Conservation (phyloP, 768 basidiomycete genomes). For the Psilocybe sp. region DNA sequence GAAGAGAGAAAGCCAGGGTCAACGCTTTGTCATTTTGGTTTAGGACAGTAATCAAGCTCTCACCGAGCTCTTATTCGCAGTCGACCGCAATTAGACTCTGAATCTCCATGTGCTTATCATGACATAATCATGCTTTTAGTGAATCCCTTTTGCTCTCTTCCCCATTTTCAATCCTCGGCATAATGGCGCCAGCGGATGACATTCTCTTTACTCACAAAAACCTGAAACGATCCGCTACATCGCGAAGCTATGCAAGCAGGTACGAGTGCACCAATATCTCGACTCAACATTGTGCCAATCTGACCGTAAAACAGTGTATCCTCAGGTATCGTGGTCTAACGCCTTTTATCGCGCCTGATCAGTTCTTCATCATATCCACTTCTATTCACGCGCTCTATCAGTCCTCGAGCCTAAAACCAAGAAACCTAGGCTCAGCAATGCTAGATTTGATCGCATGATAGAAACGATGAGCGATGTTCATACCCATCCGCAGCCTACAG, state of each 20-base stretch:
- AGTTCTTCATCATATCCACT: not conserved
- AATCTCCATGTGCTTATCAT: too few relatives aligned
- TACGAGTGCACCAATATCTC: not conserved
- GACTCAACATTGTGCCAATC: too few relatives aligned
- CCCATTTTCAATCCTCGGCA: not conserved
- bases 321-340: slow-evolving; percentile 1
- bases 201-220: slow-evolving; percentile 1
- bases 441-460: slow-evolving; percentile 67
- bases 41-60: too few relatives aligned
- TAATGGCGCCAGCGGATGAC: slow-evolving; percentile 11
- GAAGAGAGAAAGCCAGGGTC: not conserved
- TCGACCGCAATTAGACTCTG: too few relatives aligned
- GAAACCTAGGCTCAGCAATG: slow-evolving; percentile 42
- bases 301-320: not conserved
- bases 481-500: not conserved
- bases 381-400: not conserved
- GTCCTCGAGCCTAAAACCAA: slow-evolving; percentile 29
- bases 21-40: not conserved
- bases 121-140: too few relatives aligned
- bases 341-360: not conserved
- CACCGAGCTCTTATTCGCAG: too few relatives aligned
- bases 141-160: too few relatives aligned
- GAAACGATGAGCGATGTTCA: slow-evolving; percentile 48
- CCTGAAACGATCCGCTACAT: not conserved
- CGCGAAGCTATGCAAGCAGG: not conserved